phyloP scores from a whole-genome alignment of 2,329 filamentous ascomycete genomes.

The Aspergillus aculeatus region DNA sequence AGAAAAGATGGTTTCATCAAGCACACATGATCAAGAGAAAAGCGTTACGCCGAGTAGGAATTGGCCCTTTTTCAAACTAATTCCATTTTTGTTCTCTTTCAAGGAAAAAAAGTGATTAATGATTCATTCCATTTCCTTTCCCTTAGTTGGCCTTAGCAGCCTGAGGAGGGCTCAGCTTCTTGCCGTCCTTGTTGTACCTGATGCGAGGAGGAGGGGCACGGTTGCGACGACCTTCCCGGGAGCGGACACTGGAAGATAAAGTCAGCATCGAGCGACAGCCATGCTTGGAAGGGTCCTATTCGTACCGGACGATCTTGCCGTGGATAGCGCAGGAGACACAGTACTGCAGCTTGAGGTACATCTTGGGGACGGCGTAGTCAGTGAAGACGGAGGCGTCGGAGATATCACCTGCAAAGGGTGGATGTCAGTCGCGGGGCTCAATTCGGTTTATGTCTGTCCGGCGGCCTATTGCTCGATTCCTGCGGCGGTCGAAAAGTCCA shows the following conservation, averaged over 20 bases:
- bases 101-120: background rate
- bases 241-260: conserved; percentile 74
- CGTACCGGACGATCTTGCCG: conserved; percentile 99
- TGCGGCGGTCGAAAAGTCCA: background rate
- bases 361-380: conserved; percentile 99
- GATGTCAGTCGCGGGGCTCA: background rate
- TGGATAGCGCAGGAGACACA: conserved; percentile 99
- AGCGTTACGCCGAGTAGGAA: conserved; percentile 17
- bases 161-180: conserved; percentile 95
- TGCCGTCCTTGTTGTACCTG: conserved; percentile 99
- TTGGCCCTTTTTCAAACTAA: conserved; percentile 33
- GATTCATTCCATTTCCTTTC: conserved; percentile 25
- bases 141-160: conserved; percentile 61
- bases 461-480: background rate
- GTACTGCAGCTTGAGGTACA: conserved; percentile 99
- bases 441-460: conserved; percentile 5
- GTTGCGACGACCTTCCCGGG: conserved; percentile 95
- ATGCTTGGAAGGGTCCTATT: background rate
- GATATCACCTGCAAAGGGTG: conserved; percentile 79
- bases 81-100: conserved; percentile 35
- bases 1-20: conserved; percentile 28
- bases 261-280: background rate
- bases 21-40: conserved; percentile 32
- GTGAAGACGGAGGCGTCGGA: conserved; percentile 98
- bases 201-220: conserved; percentile 95